A percentile compares a stretch with the other conserved stretches of the same genome.
These are phyloP conservation scores for Ophiostoma quercus DNA, from an alignment of 2,329 filamentous ascomycete genomes.

Conservation along the genomic window DNA sequence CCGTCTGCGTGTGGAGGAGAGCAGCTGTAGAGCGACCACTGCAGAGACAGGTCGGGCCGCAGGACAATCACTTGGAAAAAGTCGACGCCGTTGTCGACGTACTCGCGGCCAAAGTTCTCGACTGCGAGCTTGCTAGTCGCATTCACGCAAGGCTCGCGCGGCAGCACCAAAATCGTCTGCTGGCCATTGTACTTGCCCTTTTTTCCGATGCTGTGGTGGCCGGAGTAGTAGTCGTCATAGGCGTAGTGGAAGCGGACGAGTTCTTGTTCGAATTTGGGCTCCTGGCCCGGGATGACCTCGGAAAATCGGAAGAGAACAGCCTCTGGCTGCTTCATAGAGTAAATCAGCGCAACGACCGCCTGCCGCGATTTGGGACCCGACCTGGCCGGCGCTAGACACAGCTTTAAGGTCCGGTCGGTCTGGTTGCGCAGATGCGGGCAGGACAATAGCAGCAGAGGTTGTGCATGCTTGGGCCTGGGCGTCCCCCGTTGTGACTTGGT, in stretches of 20 bases:
- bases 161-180: constrained; percentile 23
- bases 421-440: constrained; percentile 42
- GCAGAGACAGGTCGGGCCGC: constrained; percentile 10
- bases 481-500: neutral
- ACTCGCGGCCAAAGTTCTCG: constrained; percentile 5
- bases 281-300: constrained; percentile 18
- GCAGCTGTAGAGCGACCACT: constrained; percentile 15
- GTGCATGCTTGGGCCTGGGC: constrained; percentile 19
- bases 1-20: neutral
- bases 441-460: constrained; percentile 37
- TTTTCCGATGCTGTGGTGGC: neutral
- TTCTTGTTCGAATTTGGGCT: constrained; percentile 29
- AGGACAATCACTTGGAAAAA: constrained; percentile 4
- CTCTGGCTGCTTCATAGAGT: constrained; percentile 29
- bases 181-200: constrained; percentile 16
- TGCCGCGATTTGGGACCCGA: constrained; percentile 18
- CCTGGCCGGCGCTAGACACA: constrained; percentile 35
- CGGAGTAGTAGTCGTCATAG: neutral
- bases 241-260: constrained; percentile 15
- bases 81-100: neutral
- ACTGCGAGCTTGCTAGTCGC: neutral
- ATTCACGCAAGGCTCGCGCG: neutral
- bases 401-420: constrained; percentile 37
- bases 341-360: constrained; percentile 29
- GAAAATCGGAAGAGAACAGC: constrained; percentile 31